These are phyloP conservation scores for Spiraea crenata DNA, from an alignment of 331 rosid species.

Conservation along the genomic window DNA sequence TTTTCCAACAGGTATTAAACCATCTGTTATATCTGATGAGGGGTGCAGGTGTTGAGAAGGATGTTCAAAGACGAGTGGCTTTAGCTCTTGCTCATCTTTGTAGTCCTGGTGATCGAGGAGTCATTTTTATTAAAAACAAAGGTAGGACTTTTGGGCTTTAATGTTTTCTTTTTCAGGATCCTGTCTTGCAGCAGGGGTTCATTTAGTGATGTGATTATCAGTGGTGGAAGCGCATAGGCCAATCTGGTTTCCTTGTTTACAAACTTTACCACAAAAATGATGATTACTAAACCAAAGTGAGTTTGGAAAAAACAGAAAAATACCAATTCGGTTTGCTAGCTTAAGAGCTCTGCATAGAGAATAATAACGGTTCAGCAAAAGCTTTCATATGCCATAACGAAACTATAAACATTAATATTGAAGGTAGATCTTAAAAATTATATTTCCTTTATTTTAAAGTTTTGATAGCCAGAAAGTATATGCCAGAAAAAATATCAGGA, in stretches of 20 bases:
- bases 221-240: background rate
- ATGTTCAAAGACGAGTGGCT: slow-evolving; percentile 28
- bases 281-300: background rate
- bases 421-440: background rate
- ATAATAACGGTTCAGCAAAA: background rate
- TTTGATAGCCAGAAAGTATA: background rate
- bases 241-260: background rate
- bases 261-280: background rate
- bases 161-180: background rate
- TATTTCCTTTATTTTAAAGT: background rate
- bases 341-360: background rate
- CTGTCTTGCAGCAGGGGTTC: background rate
- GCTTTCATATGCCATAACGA: background rate
- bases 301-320: no score
- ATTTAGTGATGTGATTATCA: background rate
- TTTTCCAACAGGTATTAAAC: slow-evolving; percentile 23
- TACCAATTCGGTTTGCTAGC: background rate
- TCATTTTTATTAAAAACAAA: slow-evolving; percentile 28
- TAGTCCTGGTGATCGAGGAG: slow-evolving; percentile 17
- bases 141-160: slow-evolving; percentile 10
- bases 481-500: background rate
- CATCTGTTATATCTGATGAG: slow-evolving; percentile 34
- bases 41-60: slow-evolving; percentile 8
- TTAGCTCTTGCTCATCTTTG: slow-evolving; percentile 40
- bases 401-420: no score